A percentile compares a stretch with the other conserved stretches of the same genome.
These are phyloP conservation scores for Microbotryomycetes sp. DNA, from an alignment of 1,284 basidiomycete genomes.

Conservation along the genomic window DNA sequence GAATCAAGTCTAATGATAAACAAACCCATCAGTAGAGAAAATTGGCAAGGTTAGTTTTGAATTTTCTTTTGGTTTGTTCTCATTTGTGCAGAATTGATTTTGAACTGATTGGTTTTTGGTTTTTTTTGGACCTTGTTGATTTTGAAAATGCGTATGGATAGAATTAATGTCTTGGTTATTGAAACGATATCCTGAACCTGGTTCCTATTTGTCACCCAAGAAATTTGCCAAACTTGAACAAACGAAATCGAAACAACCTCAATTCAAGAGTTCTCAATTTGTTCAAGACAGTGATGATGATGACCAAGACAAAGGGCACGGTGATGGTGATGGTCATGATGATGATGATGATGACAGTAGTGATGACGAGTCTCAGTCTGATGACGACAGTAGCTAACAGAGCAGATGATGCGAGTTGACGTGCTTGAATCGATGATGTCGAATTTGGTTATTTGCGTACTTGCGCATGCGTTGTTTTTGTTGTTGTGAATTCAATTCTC, in stretches of 20 bases:
- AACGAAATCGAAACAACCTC: not conserved
- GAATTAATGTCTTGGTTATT: not conserved
- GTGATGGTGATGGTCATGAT: not conserved
- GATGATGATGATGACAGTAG: not conserved
- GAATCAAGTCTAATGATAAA: not conserved
- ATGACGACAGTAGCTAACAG: too few relatives aligned
- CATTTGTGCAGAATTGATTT: too few relatives aligned
- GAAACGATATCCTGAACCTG: not conserved
- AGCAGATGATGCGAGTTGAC: too few relatives aligned
- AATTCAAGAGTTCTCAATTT: not conserved
- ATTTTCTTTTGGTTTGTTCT: too few relatives aligned
- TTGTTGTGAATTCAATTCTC: too few relatives aligned
- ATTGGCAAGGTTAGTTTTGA: too few relatives aligned
- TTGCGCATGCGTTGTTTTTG: too few relatives aligned
- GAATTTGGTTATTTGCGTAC: too few relatives aligned
- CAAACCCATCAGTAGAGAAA: not conserved
- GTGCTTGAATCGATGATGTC: too few relatives aligned
- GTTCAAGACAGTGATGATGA: not conserved
- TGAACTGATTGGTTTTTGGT: too few relatives aligned
- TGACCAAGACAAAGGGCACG: not conserved
- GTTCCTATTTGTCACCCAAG: not conserved
- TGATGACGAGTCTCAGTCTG: not conserved
- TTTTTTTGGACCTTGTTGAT: too few relatives aligned
- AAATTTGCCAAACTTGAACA: not conserved
- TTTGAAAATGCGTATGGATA: too few relatives aligned